phyloP scores from a whole-genome alignment of 2,329 filamentous ascomycete species.

The Alternaria arborescens region DNA sequence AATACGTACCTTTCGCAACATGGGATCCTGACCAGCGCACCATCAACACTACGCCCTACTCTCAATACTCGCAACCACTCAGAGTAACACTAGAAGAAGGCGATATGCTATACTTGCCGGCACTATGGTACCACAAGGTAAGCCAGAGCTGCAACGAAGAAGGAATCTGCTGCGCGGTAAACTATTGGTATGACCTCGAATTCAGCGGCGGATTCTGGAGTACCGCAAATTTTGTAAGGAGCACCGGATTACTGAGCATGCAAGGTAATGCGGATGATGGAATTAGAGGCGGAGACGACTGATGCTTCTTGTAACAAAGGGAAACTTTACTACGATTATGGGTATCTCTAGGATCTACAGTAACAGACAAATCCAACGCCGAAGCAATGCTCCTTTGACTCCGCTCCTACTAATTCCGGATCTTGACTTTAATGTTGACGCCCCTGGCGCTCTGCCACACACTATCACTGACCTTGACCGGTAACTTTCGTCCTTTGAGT shows the following conservation, averaged over 20 bases:
- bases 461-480: conserved; percentile 73
- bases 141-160: conserved; percentile 73
- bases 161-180: conserved; percentile 78
- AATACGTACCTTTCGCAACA: conserved; percentile 71
- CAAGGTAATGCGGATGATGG: background rate
- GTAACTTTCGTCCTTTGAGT: conserved; percentile 80
- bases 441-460: conserved; percentile 75
- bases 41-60: conserved; percentile 63
- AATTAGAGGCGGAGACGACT: background rate
- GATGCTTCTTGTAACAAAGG: background rate
- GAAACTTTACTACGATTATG: conserved; percentile 21
- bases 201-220: conserved; percentile 75
- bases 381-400: conserved; percentile 9
- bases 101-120: conserved; percentile 83
- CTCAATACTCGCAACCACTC: conserved; percentile 66
- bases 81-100: conserved; percentile 74
- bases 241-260: conserved; percentile 36
- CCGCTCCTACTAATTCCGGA: conserved; percentile 16
- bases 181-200: conserved; percentile 89
- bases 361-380: conserved; percentile 24
- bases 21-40: conserved; percentile 75
- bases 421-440: conserved; percentile 53
- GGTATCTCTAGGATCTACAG: conserved; percentile 38
- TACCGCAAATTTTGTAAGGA: conserved; percentile 61
- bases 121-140: conserved; percentile 85